Conservation (phyloP, 2,329 filamentous ascomycete species). For the Diaporthe sp. region DNA sequence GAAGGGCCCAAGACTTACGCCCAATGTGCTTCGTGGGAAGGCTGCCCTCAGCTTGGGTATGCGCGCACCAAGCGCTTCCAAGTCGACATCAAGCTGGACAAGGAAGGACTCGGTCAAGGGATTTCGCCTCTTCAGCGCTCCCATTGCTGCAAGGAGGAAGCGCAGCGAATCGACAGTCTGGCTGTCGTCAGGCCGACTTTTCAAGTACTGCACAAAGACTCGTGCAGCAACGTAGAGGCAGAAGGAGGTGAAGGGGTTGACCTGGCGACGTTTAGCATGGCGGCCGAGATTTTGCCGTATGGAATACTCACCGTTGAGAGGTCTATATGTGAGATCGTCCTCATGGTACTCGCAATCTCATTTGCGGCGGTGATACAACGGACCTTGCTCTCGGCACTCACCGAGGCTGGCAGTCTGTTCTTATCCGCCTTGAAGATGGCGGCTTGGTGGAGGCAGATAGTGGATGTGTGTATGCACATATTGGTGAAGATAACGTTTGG, state of each 20-base stretch:
- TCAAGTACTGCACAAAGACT: constrained; percentile 97
- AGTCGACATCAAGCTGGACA: constrained; percentile 91
- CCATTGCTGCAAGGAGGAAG: constrained; percentile 92
- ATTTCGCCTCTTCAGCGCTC: constrained; percentile 87
- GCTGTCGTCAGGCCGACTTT: constrained; percentile 88
- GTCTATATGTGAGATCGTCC: constrained; percentile 92
- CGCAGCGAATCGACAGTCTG: constrained; percentile 85
- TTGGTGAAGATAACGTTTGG: constrained; percentile 94
- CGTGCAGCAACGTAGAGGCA: constrained; percentile 96
- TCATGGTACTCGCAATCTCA: constrained; percentile 95
- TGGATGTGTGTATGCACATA: constrained; percentile 96
- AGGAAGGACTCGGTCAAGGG: constrained; percentile 95
- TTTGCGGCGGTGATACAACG: constrained; percentile 94
- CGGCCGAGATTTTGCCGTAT: not conserved
- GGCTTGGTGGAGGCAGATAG: constrained; percentile 97
- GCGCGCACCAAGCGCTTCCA: constrained; percentile 79
- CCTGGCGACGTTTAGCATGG: constrained; percentile 64
- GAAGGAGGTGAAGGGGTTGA: constrained; percentile 96
- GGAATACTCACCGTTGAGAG: constrained; percentile 76
- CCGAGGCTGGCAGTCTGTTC: constrained; percentile 80
- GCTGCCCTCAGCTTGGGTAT: constrained; percentile 70
- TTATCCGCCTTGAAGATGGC: constrained; percentile 98
- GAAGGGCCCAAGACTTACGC: constrained; percentile 56
- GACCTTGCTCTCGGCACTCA: constrained; percentile 91
- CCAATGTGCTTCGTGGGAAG: constrained; percentile 67